Evolutionary conservation across 371 early-diverging fungal genomes (phyloP), one percentile per base, ranked within the genome.

Genomic region (Lichtheimia ornata): DNA sequence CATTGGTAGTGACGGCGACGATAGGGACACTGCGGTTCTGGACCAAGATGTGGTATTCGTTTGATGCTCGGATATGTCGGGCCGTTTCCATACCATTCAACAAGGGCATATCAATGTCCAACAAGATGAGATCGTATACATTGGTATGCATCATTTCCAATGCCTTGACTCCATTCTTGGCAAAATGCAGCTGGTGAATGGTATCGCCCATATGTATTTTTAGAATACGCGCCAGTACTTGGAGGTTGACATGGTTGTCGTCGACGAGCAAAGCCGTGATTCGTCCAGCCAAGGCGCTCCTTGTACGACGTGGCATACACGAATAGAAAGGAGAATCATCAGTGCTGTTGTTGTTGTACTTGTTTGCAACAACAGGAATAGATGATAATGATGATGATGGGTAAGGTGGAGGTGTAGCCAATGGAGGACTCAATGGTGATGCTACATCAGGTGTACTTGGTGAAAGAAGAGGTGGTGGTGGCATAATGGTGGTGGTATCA

Each of bases 1-100:
- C 80, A 49, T 81, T 81, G 52, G 90, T 87, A n/a, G 90, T 87
- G 20, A 87, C 83, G 5, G 90, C 90, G 17, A 89, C 81, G 54
- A 89, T 88, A 25, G 87, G 88, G 18, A 82, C 71, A 6, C 56
- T 70, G 49, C 76, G 72, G 68, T 87, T 87, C 53, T 69, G 72
- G n/a, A 65, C 59, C 44, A 84, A 62, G 28, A 87, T 74, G 50
- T 72, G 69, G 53, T 72, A 64, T 49, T 79, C 76, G 7, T 69
- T 57, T 27, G 30, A 71, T 3, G 57, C 61, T 54, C 74, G 72
- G 20, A 79, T 76, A 55, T 67, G 74, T 25, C 67, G 65, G 14
- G 83, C 75, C 47, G 85, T 83, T 56, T 84, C 81, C 53, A 85
- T 67, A 9, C 88, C 88, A 27, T 72, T 79, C 27, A 85, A 63